phyloP scores from a whole-genome alignment of 306 rosid species.

The Lathyrus tuberosus region DNA sequence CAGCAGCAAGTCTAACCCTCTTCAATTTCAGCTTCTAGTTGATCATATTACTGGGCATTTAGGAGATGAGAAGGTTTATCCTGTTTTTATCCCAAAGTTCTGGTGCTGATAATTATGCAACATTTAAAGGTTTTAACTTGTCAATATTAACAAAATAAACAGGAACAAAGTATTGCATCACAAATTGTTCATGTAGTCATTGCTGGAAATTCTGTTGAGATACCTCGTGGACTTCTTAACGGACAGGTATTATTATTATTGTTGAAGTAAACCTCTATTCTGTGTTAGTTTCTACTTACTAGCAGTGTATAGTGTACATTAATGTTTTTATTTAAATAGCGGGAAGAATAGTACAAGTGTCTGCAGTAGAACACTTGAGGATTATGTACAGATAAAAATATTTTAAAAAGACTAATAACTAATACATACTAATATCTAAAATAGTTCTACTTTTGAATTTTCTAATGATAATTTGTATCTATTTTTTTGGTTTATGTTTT shows the following conservation, averaged over 20 bases:
- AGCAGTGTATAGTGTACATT: slow-evolving; percentile 1
- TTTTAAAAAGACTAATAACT: not conserved
- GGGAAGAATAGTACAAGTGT: slow-evolving; percentile 1
- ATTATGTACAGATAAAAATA: not conserved
- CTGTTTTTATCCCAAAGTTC: slow-evolving; percentile 38
- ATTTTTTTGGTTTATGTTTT: slow-evolving; percentile 14
- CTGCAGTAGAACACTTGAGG: not conserved
- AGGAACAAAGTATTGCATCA: slow-evolving; percentile 88
- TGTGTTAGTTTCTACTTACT: slow-evolving; percentile 22
- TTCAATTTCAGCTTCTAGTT: slow-evolving; percentile 88
- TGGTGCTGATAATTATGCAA: slow-evolving; percentile 30
- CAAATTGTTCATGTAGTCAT: slow-evolving; percentile 80
- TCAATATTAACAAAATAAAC: slow-evolving; percentile 43
- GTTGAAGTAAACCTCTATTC: slow-evolving; percentile 4
- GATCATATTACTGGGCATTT: slow-evolving; percentile 97
- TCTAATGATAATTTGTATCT: slow-evolving; percentile 23
- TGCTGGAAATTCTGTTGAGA: slow-evolving; percentile 88
- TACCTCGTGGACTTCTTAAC: slow-evolving; percentile 65
- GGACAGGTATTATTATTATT: slow-evolving; percentile 72
- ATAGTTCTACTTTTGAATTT: not conserved
- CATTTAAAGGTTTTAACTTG: slow-evolving; percentile 39
- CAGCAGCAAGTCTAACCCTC: slow-evolving; percentile 78
- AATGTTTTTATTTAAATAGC: slow-evolving; percentile 12
- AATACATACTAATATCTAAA: slow-evolving; percentile 5
- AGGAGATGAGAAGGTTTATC: slow-evolving; percentile 85